phyloP scores from a whole-genome alignment of 2,329 filamentous ascomycete species.

The Gaeumannomyces tritici region DNA sequence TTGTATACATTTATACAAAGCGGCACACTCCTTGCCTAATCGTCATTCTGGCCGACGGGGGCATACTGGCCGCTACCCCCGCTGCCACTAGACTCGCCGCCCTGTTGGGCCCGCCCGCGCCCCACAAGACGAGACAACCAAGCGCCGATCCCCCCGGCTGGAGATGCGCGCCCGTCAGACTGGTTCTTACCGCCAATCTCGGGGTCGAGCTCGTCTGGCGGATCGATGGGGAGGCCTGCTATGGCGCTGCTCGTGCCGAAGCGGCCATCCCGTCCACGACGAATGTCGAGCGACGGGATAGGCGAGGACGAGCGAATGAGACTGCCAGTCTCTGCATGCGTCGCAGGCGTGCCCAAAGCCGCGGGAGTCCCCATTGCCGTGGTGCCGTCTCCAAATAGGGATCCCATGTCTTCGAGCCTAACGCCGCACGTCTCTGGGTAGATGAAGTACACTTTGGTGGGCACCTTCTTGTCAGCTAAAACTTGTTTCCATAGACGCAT shows the following conservation, averaged over 20 bases:
- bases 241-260: slow-evolving; percentile 59
- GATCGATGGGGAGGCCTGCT: slow-evolving; percentile 73
- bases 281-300: slow-evolving; percentile 65
- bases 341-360: slow-evolving; percentile 68
- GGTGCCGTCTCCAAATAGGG: slow-evolving; percentile 85
- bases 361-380: slow-evolving; percentile 68
- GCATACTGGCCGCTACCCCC: slow-evolving; percentile 25
- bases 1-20: background rate
- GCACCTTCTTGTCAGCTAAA: background rate
- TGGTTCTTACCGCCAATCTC: slow-evolving; percentile 11
- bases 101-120: slow-evolving; percentile 22
- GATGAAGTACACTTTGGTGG: slow-evolving; percentile 73
- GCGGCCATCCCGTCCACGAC: slow-evolving; percentile 38
- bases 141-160: slow-evolving; percentile 34
- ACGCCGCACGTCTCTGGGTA: slow-evolving; percentile 97
- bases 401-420: slow-evolving; percentile 92
- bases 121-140: slow-evolving; percentile 33
- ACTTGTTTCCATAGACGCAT: background rate
- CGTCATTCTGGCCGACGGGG: slow-evolving; percentile 29
- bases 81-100: slow-evolving; percentile 13
- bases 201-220: slow-evolving; percentile 51
- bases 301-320: slow-evolving; percentile 72
- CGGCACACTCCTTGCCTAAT: slow-evolving; percentile 12
- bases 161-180: slow-evolving; percentile 17
- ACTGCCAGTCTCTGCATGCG: slow-evolving; percentile 68